These are phyloP conservation scores for Chlorella variabilis DNA, from an alignment of 163 green algal genomes.

Conservation along the genomic window DNA sequence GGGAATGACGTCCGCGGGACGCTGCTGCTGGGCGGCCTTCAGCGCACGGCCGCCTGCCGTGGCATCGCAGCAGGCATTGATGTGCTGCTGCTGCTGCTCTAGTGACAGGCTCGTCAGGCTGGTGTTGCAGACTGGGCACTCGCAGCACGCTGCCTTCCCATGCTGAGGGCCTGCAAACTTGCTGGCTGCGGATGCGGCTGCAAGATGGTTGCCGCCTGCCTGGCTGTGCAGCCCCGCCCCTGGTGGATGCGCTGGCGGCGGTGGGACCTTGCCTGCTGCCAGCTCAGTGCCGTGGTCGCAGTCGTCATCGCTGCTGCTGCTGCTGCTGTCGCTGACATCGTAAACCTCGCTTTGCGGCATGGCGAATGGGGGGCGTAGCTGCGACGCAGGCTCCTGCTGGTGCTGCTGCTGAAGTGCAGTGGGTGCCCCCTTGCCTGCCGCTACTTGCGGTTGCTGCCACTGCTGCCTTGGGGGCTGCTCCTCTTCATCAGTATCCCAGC, in stretches of 20 bases:
- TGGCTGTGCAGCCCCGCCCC: too few relatives aligned
- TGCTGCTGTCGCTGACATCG: constrained; percentile 1
- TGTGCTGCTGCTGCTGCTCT: constrained; percentile 16
- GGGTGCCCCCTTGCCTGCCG: not conserved
- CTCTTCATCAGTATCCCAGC: not conserved
- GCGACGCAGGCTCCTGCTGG: not conserved
- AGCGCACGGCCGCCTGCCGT: not conserved
- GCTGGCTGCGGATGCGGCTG: too few relatives aligned
- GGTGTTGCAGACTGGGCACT: not conserved
- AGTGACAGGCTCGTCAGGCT: not conserved
- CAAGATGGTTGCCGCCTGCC: too few relatives aligned
- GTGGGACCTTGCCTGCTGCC: too few relatives aligned
- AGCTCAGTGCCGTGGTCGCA: too few relatives aligned
- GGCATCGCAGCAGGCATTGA: constrained; percentile 12
- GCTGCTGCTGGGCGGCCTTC: not conserved
- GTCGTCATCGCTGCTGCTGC: constrained; percentile 1
- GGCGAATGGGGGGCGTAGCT: not conserved
- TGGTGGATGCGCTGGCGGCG: not conserved
- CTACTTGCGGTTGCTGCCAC: not conserved
- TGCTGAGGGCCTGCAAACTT: not conserved
- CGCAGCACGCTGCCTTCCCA: not conserved
- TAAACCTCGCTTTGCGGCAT: constrained; percentile 11
- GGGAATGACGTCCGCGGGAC: not conserved
- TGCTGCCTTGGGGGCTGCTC: not conserved
- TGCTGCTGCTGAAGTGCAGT: not conserved